Conservation (phyloP, 2,329 filamentous ascomycete species). For the Pseudogymnoascus sp. region DNA sequence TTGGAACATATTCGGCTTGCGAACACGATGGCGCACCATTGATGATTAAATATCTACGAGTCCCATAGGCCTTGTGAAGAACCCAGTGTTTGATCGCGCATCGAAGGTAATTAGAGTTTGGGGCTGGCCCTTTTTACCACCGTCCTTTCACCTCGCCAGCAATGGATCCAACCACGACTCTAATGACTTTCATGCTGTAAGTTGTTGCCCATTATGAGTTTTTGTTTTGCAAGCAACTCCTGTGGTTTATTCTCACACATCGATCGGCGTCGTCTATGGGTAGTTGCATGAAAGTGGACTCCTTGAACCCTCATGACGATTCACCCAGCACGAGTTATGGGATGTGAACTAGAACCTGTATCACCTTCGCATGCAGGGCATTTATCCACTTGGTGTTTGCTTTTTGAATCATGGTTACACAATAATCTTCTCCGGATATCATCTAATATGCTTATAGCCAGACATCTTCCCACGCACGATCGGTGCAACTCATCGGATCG, state of each 20-base stretch:
- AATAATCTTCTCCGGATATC: neutral
- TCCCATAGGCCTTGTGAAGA: neutral
- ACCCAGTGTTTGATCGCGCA: neutral
- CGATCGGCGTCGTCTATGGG: constrained; percentile 1
- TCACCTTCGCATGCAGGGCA: neutral
- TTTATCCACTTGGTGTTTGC: constrained; percentile 1
- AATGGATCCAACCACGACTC: constrained; percentile 58
- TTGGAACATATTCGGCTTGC: neutral
- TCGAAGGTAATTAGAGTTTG: neutral
- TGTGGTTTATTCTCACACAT: neutral
- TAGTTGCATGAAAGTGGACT: constrained; percentile 7
- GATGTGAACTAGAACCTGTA: neutral
- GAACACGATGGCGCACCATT: constrained; percentile 1
- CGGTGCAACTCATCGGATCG: constrained; percentile 78
- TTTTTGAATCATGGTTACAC: neutral
- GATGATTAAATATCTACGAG: neutral
- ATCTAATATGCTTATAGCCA: constrained; percentile 37
- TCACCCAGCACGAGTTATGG: neutral
- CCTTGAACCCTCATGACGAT: neutral
- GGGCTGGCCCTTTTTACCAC: constrained; percentile 1
- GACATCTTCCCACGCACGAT: constrained; percentile 54
- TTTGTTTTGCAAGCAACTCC: neutral
- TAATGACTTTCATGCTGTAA: constrained; percentile 65
- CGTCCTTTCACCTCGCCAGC: constrained; percentile 11
- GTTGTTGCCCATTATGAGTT: constrained; percentile 30